Percentiles rank a stretch among this genome's conserved stretches.
These are phyloP conservation scores for Coemansia sp. DNA, from an alignment of 192 early-diverging fungal genomes.

Conservation along the genomic window DNA sequence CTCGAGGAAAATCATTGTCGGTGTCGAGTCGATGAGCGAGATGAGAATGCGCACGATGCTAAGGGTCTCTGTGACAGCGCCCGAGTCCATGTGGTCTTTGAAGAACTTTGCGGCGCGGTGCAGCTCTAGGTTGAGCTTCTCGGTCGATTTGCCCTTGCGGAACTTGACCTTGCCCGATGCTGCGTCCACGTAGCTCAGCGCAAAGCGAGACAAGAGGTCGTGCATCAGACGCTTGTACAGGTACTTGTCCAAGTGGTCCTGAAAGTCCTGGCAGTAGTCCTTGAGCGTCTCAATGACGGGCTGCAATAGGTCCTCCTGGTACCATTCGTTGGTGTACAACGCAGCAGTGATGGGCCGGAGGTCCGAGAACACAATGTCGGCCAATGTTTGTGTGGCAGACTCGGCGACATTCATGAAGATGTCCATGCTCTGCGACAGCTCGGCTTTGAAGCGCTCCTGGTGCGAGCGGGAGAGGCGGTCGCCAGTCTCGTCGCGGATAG, in stretches of 20 bases:
- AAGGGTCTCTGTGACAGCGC: conserved; percentile 74
- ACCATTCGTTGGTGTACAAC: conserved; percentile 84
- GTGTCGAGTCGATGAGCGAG: conserved; percentile 72
- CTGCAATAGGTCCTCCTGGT: conserved; percentile 83
- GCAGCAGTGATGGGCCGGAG: conserved; percentile 67
- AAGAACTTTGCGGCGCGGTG: conserved; percentile 76
- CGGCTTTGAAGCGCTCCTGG: conserved; percentile 59
- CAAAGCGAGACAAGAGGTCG: conserved; percentile 81
- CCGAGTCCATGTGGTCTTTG: conserved; percentile 62
- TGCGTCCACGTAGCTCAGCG: conserved; percentile 83
- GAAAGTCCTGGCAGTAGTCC: conserved; percentile 91
- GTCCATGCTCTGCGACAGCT: conserved; percentile 74
- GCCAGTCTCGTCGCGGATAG: conserved; percentile 59
- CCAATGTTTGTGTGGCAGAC: conserved; percentile 66
- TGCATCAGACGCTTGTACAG: conserved; percentile 83
- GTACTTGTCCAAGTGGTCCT: conserved; percentile 81
- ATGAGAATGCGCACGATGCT: conserved; percentile 82
- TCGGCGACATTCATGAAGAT: conserved; percentile 90
- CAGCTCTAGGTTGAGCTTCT: conserved; percentile 75
- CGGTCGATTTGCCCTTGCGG: conserved; percentile 69
- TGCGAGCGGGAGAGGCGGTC: conserved; percentile 59
- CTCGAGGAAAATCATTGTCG: conserved; percentile 85
- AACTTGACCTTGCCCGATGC: conserved; percentile 55
- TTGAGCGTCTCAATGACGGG: conserved; percentile 89
- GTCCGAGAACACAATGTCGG: conserved; percentile 85